Conservation (phyloP, 1,284 basidiomycete species). For the Ganoderma sinense region DNA sequence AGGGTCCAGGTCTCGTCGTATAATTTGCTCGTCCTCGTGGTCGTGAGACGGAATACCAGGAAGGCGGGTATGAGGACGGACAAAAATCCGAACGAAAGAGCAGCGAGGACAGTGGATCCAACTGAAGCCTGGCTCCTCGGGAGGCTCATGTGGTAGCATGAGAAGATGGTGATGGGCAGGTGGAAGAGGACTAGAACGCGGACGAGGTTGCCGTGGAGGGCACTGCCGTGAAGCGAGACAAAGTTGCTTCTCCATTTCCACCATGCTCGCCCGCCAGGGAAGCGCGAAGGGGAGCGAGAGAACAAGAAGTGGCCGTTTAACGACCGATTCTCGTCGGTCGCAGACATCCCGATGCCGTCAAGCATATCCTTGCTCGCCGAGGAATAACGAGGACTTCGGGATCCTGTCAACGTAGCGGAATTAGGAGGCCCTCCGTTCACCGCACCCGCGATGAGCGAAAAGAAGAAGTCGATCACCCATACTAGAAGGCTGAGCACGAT, state of each 20-base stretch:
- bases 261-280: conserved; percentile 48
- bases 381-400: conserved; percentile 63
- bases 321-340: conserved; percentile 64
- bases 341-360: conserved; percentile 42
- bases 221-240: conserved; percentile 78
- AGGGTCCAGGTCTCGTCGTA: conserved; percentile 95
- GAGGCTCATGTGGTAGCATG: conserved; percentile 85
- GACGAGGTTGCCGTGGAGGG: conserved; percentile 89
- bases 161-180: conserved; percentile 92
- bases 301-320: conserved; percentile 54
- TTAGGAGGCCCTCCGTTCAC: conserved; percentile 37
- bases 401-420: conserved; percentile 44
- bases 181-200: conserved; percentile 93
- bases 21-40: conserved; percentile 87
- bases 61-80: conserved; percentile 81
- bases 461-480: conserved; percentile 75
- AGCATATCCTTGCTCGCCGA: conserved; percentile 60
- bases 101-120: conserved; percentile 74
- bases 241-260: conserved; percentile 67
- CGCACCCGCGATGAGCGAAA: conserved; percentile 47
- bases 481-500: conserved; percentile 74
- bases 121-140: conserved; percentile 57
- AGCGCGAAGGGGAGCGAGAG: conserved; percentile 38
- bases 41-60: conserved; percentile 78
- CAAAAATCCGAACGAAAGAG: conserved; percentile 79